Evolutionary conservation across 2,329 filamentous ascomycete species (phyloP).

Genomic region (Furcasterigmium sp.): DNA sequence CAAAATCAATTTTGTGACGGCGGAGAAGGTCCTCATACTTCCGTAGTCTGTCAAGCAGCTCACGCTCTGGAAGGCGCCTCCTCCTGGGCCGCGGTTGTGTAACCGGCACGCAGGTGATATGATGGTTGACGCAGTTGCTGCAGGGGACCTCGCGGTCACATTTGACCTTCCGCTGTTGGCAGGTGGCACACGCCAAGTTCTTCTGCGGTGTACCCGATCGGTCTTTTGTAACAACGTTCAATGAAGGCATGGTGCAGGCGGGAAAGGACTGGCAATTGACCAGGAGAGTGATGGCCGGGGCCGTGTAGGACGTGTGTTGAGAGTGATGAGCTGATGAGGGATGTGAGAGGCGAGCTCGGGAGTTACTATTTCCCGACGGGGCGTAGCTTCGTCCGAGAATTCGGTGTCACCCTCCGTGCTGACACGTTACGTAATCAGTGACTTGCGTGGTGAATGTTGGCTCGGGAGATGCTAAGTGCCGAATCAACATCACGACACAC

Average conservation of each 20-base stretch:
- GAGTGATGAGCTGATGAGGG: background rate
- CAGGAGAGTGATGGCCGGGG: background rate
- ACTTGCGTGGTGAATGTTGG: no score
- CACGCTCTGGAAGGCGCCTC: constrained; percentile 49
- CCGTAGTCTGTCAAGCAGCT: constrained; percentile 50
- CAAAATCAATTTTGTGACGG: constrained; percentile 49
- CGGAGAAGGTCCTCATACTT: constrained; percentile 52
- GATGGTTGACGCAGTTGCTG: constrained; percentile 41
- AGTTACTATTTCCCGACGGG: background rate
- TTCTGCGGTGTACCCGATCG: no score
- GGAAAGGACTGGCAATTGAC: no score
- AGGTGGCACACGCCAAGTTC: constrained; percentile 48
- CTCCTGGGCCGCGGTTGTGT: constrained; percentile 29
- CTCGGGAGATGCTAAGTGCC: no score
- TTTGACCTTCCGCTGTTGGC: constrained; percentile 60
- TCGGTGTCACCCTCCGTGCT: no score
- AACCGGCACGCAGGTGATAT: constrained; percentile 37
- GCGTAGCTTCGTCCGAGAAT: no score
- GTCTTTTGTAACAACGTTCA: no score
- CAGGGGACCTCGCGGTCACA: constrained; percentile 58
- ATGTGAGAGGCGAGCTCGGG: background rate
- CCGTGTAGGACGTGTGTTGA: background rate
- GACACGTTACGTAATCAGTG: no score
- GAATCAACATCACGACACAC: no score
- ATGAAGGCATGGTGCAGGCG: no score